Base-by-base conservation (phyloP, 169 alveolate species). In the Sarcocystis neurona region DNA sequence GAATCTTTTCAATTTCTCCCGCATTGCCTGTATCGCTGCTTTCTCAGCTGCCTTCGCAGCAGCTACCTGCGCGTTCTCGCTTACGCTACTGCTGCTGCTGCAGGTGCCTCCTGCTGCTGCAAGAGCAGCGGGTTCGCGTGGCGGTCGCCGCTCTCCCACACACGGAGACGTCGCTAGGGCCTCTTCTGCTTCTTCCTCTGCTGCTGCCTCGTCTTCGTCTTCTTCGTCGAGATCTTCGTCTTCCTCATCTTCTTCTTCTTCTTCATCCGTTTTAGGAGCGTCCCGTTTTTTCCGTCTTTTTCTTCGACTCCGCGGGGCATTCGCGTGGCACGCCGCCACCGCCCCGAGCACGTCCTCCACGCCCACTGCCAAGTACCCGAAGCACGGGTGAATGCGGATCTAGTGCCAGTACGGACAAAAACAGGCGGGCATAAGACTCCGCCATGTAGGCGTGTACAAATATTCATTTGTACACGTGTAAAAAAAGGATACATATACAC, bases 381-480 rank as follows among this genome's bases (percentile, higher is more conserved):
- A 86, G 18, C 90, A 80, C 46, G 90, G 90, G 48, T 86, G 86
- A 27, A 86, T 82, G 43, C 86, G 79, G 58, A 86, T 82, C 90
- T 86, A 63, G 47, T 50, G 60, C 32, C 70, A n/a, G n/a, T n/a
- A n/a, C n/a, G n/a, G n/a, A n/a, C n/a, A n/a, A n/a, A n/a, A n/a
- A n/a, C n/a, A n/a, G n/a, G n/a, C n/a, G n/a, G n/a, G n/a, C n/a
- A n/a, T n/a, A n/a, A n/a, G n/a, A n/a, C n/a, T n/a, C n/a, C n/a
- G n/a, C n/a, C n/a, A n/a, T n/a, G n/a, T n/a, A n/a, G n/a, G n/a
- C n/a, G n/a, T n/a, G n/a, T n/a, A n/a, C n/a, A n/a, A n/a, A n/a
- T n/a, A n/a, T n/a, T n/a, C n/a, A n/a, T n/a, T n/a, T n/a, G n/a
- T n/a, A n/a, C n/a, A n/a, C n/a, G n/a, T n/a, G n/a, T n/a, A n/a